Conservation (phyloP, 2,329 filamentous ascomycete species). For the Byssoonygena ceratinophila region DNA sequence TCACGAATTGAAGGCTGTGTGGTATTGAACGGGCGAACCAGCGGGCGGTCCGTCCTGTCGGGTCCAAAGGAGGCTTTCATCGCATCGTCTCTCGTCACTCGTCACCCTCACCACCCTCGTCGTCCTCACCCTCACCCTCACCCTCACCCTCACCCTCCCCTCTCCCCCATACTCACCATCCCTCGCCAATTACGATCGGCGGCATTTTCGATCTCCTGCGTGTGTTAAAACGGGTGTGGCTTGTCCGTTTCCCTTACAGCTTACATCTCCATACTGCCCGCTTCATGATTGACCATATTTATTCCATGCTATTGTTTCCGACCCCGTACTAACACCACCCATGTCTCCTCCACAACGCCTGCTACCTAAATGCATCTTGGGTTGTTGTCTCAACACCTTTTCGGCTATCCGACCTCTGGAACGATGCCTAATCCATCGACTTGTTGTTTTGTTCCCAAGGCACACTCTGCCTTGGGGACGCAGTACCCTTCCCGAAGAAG, state of each 20-base stretch:
- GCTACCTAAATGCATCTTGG: conserved; percentile 3
- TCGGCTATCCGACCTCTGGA: conserved; percentile 13
- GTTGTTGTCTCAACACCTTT: not conserved
- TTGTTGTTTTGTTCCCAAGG: not conserved
- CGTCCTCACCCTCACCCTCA: not conserved
- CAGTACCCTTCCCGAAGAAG: not conserved
- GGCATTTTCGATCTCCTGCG: not conserved
- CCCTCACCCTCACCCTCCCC: not conserved
- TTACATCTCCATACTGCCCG: not conserved
- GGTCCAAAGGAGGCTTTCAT: not conserved
- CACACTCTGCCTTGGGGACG: conserved; percentile 5
- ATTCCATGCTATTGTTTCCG: conserved; percentile 3
- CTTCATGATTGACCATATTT: not conserved
- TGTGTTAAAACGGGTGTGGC: conserved; percentile 1
- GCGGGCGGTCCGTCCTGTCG: not conserved
- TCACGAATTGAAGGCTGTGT: conserved; percentile 1
- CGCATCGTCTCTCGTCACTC: not conserved
- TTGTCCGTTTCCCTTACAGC: not conserved
- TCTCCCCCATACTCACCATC: not conserved
- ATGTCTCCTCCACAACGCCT: conserved; percentile 2
- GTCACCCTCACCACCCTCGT: not conserved
- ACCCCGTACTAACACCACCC: not conserved
- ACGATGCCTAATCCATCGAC: conserved; percentile 10
- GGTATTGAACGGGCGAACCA: not conserved
- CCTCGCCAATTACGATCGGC: conserved; percentile 1